Evolutionary conservation across 805 yeast genomes (phyloP), one percentile per base, ranked within the genome.

Genomic region (Saturnispora sanitii): DNA sequence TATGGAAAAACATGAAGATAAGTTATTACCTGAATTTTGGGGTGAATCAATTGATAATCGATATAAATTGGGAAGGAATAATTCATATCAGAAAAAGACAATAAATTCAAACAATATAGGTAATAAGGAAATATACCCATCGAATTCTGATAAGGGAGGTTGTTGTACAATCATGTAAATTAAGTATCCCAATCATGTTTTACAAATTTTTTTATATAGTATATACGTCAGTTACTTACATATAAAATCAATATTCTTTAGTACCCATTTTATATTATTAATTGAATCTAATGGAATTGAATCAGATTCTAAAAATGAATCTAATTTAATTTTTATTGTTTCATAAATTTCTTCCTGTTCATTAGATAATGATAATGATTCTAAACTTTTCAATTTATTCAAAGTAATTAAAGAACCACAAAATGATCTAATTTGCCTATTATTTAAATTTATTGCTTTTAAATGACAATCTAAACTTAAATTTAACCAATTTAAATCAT

Each of bases 391-490:
- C 26, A 47, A 26, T 22, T 34, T 34, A 7, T 25, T 31, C 18
- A 52, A 42, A 12, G 53, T 31, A 12, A 52, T 54, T 27, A 44
- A 45, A 16, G 55, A 47, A 2, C 62, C 62, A 47, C 60, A 48
- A 57, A 57, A 88, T 13, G 85, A 82, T 48, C 85, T 70, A 17
- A 73, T 60, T 55, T 75, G 82, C 25, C 67, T 64, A 34, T 80
- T 82, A 51, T 85, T 78, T 29, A 88, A 65, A 58, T 92, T 97
- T 5, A 86, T 77, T 7, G 87, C 62, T 48, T 94, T 31, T 3
- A 45, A 39, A 35, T 47, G 48, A n/a, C 43, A 47, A 3, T 43
- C 36, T 13, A 48, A 42, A 7, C 43, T 35, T n/a, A 38, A 16
- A 17, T 22, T n/a, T 13, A 43, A 19, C 49, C 49, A 46, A 25